phyloP scores from a whole-genome alignment of 345 rosid genomes.

The Euphorbia tirucalli region DNA sequence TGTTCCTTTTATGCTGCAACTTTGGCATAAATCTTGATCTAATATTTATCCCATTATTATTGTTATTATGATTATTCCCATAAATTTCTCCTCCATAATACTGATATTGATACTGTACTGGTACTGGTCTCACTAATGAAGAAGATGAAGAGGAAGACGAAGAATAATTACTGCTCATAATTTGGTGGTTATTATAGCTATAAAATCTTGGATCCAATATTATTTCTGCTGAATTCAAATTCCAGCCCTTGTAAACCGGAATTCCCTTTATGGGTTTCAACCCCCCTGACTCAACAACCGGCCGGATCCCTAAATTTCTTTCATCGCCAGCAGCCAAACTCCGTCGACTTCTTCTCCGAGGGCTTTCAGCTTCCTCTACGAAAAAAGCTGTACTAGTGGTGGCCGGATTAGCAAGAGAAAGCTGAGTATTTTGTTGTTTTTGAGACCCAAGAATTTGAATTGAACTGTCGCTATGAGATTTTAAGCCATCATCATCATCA shows the following conservation, averaged over 20 bases:
- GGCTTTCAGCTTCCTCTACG: constrained; percentile 22
- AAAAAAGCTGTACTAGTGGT: constrained; percentile 17
- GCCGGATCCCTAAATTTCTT: not conserved
- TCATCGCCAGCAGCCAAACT: too few species aligned
- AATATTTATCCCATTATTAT: constrained; percentile 21
- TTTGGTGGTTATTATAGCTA: constrained; percentile 18
- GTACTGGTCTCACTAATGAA: not conserved
- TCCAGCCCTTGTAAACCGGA: constrained; percentile 41
- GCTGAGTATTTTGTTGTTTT: constrained; percentile 26
- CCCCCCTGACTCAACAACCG: constrained; percentile 32
- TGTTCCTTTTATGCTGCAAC: constrained; percentile 48
- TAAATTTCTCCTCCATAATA: constrained; percentile 22
- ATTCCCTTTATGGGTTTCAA: constrained; percentile 46
- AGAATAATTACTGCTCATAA: not conserved
- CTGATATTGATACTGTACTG: constrained; percentile 9
- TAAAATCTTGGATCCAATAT: constrained; percentile 27
- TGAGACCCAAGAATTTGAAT: not conserved
- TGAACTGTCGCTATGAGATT: constrained; percentile 29
- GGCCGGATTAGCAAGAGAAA: constrained; percentile 34
- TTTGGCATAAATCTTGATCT: constrained; percentile 56
- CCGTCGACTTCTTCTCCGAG: constrained; percentile 19
- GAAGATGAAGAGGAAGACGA: constrained; percentile 12
- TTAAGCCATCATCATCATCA: not conserved
- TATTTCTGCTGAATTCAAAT: too few species aligned
- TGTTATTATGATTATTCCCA: too few species aligned